Conservation (phyloP, 805 yeast genomes). For the Candida dajiaensis region DNA sequence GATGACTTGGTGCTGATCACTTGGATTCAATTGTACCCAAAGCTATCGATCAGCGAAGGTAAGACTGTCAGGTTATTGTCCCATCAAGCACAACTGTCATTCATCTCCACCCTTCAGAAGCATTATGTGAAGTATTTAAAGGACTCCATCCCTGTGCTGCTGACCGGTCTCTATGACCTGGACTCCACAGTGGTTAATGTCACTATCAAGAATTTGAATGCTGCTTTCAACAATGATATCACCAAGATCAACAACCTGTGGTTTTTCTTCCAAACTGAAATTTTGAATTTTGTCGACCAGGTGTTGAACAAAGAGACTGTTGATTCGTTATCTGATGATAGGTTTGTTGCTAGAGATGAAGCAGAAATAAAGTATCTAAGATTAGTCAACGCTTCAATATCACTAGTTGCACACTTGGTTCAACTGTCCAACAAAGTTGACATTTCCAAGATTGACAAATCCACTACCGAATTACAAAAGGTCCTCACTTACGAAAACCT, state of each 20-base stretch:
- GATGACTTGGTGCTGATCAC: conserved; percentile 53
- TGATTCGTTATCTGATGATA: conserved; percentile 66
- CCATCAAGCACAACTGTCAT: conserved; percentile 58
- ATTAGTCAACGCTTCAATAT: conserved; percentile 44
- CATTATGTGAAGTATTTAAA: conserved; percentile 58
- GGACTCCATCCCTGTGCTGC: conserved; percentile 67
- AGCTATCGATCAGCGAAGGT: conserved; percentile 66
- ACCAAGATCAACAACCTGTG: conserved; percentile 53
- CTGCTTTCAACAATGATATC: conserved; percentile 51
- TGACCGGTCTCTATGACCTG: conserved; percentile 64
- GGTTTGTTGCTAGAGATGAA: conserved; percentile 63
- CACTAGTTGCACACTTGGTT: conserved; percentile 35
- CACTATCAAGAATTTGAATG: conserved; percentile 39
- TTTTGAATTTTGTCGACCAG: conserved; percentile 49
- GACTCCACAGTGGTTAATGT: conserved; percentile 56
- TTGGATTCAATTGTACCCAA: conserved; percentile 81
- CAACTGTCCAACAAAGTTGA: conserved; percentile 15
- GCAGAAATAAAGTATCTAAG: conserved; percentile 58
- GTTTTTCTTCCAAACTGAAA: conserved; percentile 49
- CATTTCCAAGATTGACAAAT: conserved; percentile 19
- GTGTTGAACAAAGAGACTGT: conserved; percentile 50
- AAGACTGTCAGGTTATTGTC: conserved; percentile 54
- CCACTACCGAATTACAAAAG: conserved; percentile 20
- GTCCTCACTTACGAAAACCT: conserved; percentile 37
- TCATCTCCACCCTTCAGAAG: conserved; percentile 48